phyloP scores from a whole-genome alignment of 306 rosid genomes.

The Fragaria vesca region DNA sequence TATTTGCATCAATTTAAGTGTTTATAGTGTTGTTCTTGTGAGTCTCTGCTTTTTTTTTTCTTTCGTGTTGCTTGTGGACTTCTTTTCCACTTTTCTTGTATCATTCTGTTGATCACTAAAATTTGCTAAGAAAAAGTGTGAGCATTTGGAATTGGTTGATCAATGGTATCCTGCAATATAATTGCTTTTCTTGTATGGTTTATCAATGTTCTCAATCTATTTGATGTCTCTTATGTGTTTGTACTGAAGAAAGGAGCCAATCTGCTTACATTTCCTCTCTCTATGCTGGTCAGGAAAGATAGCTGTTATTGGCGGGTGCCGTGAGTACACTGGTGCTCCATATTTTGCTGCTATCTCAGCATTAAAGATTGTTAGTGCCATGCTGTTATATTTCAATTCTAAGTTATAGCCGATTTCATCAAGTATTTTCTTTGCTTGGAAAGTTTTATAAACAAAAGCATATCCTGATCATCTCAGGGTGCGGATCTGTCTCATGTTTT shows the following conservation, averaged over 20 bases:
- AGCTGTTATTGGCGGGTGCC: slow-evolving; percentile 96
- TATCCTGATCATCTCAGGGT: slow-evolving; percentile 50
- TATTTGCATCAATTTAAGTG: not conserved
- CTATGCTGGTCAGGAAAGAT: slow-evolving; percentile 64
- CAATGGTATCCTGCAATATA: not conserved
- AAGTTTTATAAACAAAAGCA: slow-evolving; percentile 8
- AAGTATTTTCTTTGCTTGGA: not conserved
- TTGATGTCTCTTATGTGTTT: not conserved
- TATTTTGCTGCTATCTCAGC: slow-evolving; percentile 96
- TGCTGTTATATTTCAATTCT: not conserved
- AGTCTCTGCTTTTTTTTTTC: not conserved
- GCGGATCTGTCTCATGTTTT: slow-evolving; percentile 95
- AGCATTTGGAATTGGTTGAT: not conserved
- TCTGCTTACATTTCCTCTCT: slow-evolving; percentile 21
- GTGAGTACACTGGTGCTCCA: slow-evolving; percentile 98
- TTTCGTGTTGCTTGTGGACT: not conserved
- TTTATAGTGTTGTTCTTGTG: not conserved
- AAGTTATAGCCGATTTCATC: not conserved
- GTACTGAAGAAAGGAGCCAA: slow-evolving; percentile 9
- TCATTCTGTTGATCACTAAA: not conserved
- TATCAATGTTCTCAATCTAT: not conserved
- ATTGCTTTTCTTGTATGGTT: slow-evolving; percentile 1
- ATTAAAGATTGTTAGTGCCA: slow-evolving; percentile 63
- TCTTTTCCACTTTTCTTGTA: not conserved
- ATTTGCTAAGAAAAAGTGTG: not conserved